Evolutionary conservation across 164 flowering plant species (phyloP).

Genomic region (Buxus sempervirens): DNA sequence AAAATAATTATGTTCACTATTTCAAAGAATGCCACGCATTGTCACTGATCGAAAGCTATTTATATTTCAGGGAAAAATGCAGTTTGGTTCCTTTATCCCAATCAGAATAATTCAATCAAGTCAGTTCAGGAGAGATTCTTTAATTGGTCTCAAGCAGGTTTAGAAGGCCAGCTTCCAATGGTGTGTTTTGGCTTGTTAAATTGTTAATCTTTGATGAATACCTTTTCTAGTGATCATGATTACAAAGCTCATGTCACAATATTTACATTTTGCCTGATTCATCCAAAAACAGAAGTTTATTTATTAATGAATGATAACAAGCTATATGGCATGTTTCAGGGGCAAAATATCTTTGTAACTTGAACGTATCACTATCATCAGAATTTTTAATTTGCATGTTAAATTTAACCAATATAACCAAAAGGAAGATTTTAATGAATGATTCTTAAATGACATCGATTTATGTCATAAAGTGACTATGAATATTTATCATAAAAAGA

Average conservation of each 20-base stretch:
- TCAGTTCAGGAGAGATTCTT: conserved; percentile 58
- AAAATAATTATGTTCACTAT: not conserved
- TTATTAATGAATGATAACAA: not conserved
- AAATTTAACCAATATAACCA: not conserved
- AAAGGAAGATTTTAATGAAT: not conserved
- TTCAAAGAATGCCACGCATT: not conserved
- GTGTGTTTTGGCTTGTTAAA: conserved; percentile 21
- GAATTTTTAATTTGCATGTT: too few relatives aligned
- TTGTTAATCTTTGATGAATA: not conserved
- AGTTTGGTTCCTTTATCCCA: conserved; percentile 95
- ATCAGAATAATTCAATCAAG: conserved; percentile 45
- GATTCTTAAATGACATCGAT: not conserved
- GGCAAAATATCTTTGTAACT: not conserved
- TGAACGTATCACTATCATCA: too few relatives aligned
- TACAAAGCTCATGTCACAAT: not conserved
- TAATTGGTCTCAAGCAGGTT: conserved; percentile 18
- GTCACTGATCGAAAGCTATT: conserved; percentile 5
- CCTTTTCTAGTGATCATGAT: not conserved
- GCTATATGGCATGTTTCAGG: not conserved
- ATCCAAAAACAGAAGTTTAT: too few relatives aligned
- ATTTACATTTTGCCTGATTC: not conserved
- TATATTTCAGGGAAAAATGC: conserved; percentile 56
- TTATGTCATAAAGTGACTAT: too few relatives aligned
- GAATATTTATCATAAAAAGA: not conserved
- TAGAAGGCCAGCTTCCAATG: conserved; percentile 22